phyloP scores from a whole-genome alignment of 768 basidiomycete genomes.

The Mycena vitilis region DNA sequence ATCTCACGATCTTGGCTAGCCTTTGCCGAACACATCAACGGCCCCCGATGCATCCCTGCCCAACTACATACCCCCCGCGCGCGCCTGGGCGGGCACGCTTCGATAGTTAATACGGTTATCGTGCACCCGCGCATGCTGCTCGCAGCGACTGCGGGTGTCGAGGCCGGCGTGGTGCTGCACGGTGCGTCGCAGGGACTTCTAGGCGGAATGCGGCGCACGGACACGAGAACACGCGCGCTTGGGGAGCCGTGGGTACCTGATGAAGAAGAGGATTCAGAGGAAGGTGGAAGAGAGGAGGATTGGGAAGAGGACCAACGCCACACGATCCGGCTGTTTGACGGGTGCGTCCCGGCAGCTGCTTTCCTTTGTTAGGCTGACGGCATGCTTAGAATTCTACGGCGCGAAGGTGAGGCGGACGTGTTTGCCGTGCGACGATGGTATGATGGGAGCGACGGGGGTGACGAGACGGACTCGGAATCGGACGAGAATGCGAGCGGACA shows the following conservation, averaged over 20 bases:
- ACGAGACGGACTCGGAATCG: no score
- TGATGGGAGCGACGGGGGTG: background rate
- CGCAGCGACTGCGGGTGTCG: conserved; percentile 79
- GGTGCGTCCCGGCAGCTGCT: conserved; percentile 9
- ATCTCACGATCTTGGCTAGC: conserved; percentile 43
- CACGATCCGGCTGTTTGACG: conserved; percentile 28
- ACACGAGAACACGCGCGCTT: conserved; percentile 15
- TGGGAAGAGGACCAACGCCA: conserved; percentile 2
- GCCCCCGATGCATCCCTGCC: conserved; percentile 66
- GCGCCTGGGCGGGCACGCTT: conserved; percentile 74
- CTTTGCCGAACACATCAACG: conserved; percentile 55
- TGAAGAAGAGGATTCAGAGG: conserved; percentile 1
- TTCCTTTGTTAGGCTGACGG: background rate
- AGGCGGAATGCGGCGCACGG: conserved; percentile 22
- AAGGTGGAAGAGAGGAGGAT: background rate
- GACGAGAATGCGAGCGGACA: no score
- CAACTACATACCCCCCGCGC: conserved; percentile 73
- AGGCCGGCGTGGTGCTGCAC: conserved; percentile 76
- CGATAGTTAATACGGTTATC: conserved; percentile 80
- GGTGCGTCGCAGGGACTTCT: conserved; percentile 52
- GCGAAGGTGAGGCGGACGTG: conserved; percentile 14
- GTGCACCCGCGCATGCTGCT: conserved; percentile 80
- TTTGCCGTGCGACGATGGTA: conserved; percentile 19
- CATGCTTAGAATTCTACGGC: conserved; percentile 16
- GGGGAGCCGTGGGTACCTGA: conserved; percentile 21